Evolutionary conservation across 345 rosid species (phyloP), one percentile per base, ranked within the genome.

Genomic region (Cardamine resedifolia): DNA sequence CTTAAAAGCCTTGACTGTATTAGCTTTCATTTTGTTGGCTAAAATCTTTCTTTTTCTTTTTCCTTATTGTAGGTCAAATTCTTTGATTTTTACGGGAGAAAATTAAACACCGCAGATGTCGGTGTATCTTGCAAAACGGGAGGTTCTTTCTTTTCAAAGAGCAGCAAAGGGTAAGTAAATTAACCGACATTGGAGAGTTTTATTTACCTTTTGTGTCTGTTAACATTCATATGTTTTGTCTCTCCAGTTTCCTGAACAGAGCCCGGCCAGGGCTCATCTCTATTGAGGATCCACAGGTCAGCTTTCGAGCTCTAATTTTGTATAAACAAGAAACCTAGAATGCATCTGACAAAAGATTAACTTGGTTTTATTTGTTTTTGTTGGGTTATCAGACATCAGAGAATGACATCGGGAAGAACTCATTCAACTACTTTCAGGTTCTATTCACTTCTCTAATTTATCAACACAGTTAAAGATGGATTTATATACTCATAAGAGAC

Each of bases 401-500:
- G 45, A 91, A 94, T 33, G 97, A 89, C 77, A 85, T 91, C 63
- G 97, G 96, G 68, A 94, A 94, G 82, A 94, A 68, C 79, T 94
- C 98, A 7, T 94, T 81, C 80, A 94, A 94, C 79, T 94, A 91
- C 84, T 87, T 84, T 78, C 98, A 91, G 98, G 98, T 94, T 68
- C 66, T 70, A 74, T 68, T 50, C 57, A 26, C 41, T 56, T 56
- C 8, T 45, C 23, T 24, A 36, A 52, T 36, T 14, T 48, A 23
- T 64, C 7, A 31, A 34, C n/a, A 7, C 19, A 45, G 48, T 28
- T 21, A 34, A 34, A 10, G 52, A 26, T 58, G 27, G 9, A 19
- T 9, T 24, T 23, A 33, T 43, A 24, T 26, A 59, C 38, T 66
- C 4, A 59, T 10, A 43, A 41, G 14, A 31, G 43, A 27, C 3